phyloP scores from a whole-genome alignment of 2,329 filamentous ascomycete species.

The Hypocreales sp. region DNA sequence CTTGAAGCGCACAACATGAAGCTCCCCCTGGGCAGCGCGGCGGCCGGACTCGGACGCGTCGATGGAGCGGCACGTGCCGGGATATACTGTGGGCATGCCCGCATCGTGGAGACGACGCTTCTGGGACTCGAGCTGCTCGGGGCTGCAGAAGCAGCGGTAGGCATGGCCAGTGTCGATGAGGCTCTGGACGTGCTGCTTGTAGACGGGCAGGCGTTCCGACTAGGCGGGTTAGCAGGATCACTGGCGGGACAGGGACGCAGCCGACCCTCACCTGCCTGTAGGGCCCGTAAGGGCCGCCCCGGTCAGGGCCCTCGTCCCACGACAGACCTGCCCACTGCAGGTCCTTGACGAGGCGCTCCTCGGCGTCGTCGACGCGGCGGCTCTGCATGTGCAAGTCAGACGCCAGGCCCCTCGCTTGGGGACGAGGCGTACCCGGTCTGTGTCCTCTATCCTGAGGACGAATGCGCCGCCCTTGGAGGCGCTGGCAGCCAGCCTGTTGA shows the following conservation, averaged over 20 bases:
- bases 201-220: slow-evolving; percentile 65
- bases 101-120: slow-evolving; percentile 44
- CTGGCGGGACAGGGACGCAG: background rate
- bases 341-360: slow-evolving; percentile 62
- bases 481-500: slow-evolving; percentile 83
- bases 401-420: background rate
- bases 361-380: slow-evolving; percentile 66
- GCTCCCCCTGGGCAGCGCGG: slow-evolving; percentile 51
- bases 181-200: slow-evolving; percentile 52
- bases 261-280: slow-evolving; percentile 57
- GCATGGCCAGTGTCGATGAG: slow-evolving; percentile 59
- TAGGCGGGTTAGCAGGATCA: slow-evolving; percentile 17
- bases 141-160: slow-evolving; percentile 85
- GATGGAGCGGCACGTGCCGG: slow-evolving; percentile 56
- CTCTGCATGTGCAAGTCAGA: slow-evolving; percentile 32
- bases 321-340: slow-evolving; percentile 75
- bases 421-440: slow-evolving; percentile 54
- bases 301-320: slow-evolving; percentile 88
- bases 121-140: slow-evolving; percentile 52
- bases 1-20: slow-evolving; percentile 65
- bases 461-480: slow-evolving; percentile 74
- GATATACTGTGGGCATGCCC: slow-evolving; percentile 29
- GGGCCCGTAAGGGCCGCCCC: slow-evolving; percentile 68
- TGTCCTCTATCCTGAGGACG: slow-evolving; percentile 83
- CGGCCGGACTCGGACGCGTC: slow-evolving; percentile 51